Evolutionary conservation across 2,329 filamentous ascomycete species (phyloP).

Genomic region (Helotiales sp.): DNA sequence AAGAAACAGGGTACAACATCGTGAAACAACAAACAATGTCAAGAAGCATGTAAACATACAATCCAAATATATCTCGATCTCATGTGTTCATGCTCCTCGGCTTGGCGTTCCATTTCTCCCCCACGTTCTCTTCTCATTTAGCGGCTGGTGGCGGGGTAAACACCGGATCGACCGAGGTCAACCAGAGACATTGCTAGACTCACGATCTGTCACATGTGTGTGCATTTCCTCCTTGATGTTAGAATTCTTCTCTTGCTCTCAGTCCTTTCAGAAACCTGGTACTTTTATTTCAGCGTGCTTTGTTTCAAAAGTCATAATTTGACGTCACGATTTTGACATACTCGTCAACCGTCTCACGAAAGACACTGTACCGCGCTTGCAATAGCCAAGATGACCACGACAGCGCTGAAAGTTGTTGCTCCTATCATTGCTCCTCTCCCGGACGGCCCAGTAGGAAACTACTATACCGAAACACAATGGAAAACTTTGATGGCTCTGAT

Average conservation of each 20-base stretch:
- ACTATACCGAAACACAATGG: constrained; percentile 58
- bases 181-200: background rate
- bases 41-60: background rate
- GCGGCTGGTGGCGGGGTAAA: constrained; percentile 10
- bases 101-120: constrained; percentile 4
- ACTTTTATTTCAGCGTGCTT: background rate
- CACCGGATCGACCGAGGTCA: background rate
- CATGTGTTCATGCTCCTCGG: background rate
- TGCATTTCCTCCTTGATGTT: background rate
- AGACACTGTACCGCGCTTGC: background rate
- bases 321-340: background rate
- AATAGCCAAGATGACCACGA: constrained; percentile 7
- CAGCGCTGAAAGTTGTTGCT: constrained; percentile 1
- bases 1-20: no score
- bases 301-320: background rate
- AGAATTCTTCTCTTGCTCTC: background rate
- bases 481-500: constrained; percentile 57
- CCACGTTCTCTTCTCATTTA: background rate
- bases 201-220: background rate
- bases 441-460: constrained; percentile 40
- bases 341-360: background rate
- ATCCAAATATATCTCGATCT: background rate
- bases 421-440: constrained; percentile 28
- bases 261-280: background rate
- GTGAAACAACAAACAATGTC: background rate